Base-by-base conservation (phyloP, 768 basidiomycete species). In the Phaeotremella skinneri region DNA sequence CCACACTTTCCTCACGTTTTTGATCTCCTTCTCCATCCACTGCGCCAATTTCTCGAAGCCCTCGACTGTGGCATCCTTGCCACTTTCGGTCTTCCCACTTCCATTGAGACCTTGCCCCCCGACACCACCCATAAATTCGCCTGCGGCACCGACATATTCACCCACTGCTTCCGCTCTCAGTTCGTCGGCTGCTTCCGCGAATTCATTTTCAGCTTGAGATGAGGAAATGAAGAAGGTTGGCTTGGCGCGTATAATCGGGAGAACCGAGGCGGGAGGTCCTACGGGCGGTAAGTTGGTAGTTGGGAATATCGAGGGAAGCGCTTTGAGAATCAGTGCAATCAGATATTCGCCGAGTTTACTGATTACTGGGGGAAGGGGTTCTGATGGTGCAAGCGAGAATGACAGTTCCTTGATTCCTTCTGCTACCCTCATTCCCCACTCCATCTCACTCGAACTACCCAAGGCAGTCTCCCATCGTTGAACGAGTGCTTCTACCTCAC, bases 11-110 rank as follows among this genome's bases (percentile, higher is more conserved):
- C 57, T 59, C 4, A 75, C 66, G 20, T 58, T 52, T 21, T 39
- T 31, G 7, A 75, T 52, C 41, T 72, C 76, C 32, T 62, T 61
- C 14, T 72, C 69, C 26, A 77, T 75, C 72, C 74, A 74, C 34
- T 67, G 51, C 4, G 76, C 74, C 11, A 73, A 61, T 32, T 68
- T 62, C 48, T 71, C 70, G 29, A 66, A 75, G 0, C 72, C 72
- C n/a, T 69, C 66, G 14, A 73, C 58, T 47, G 58, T 41, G 26
- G 55, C 50, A 57, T 69, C 70, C 21, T 61, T 65, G 11, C 57
- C 64, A 45, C 31, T 57, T 17, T 52, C 52, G 4, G 54, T 56
- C 27, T 49, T 49, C 2, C 29, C 29, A 13, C 59, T 48, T 23
- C 37, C 17, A 5, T 49, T 55, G 31, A 54, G 51, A 26, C 45